Conservation (phyloP, 768 basidiomycete genomes). For the Glaciozyma martinii region DNA sequence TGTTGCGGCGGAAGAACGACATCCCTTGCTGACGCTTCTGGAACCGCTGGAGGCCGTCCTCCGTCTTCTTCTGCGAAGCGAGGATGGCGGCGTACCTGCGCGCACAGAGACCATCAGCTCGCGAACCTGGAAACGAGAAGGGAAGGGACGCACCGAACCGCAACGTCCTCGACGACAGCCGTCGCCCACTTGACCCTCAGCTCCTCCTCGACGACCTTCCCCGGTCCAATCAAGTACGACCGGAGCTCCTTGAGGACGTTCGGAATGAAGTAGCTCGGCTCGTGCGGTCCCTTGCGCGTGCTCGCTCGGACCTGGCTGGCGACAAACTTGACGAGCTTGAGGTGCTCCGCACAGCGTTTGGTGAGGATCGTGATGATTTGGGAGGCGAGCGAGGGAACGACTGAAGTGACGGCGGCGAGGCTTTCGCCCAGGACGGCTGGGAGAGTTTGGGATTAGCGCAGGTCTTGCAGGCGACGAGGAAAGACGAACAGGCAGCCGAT, state of each 20-base stretch:
- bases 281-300: constrained; percentile 61
- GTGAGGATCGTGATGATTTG: constrained; percentile 64
- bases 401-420: constrained; percentile 46
- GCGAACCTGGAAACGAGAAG: neutral
- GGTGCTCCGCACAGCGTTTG: constrained; percentile 71
- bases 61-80: constrained; percentile 78
- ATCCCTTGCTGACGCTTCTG: constrained; percentile 69
- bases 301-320: constrained; percentile 83
- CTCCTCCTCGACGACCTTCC: constrained; percentile 51
- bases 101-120: neutral
- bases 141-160: constrained; percentile 33
- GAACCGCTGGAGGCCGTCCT: constrained; percentile 69
- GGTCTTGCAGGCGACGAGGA: neutral
- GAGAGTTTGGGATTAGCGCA: neutral
- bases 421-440: constrained; percentile 46
- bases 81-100: constrained; percentile 70
- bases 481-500: neutral
- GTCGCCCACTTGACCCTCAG: constrained; percentile 40
- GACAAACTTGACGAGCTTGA: constrained; percentile 75
- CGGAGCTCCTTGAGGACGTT: constrained; percentile 72
- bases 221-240: constrained; percentile 53
- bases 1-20: constrained; percentile 58
- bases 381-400: constrained; percentile 53
- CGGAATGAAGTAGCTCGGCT: constrained; percentile 78
- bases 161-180: constrained; percentile 38